Evolutionary conservation across 345 rosid genomes (phyloP), one percentile per base, ranked within the genome.

Genomic region (Populus pruinosa): DNA sequence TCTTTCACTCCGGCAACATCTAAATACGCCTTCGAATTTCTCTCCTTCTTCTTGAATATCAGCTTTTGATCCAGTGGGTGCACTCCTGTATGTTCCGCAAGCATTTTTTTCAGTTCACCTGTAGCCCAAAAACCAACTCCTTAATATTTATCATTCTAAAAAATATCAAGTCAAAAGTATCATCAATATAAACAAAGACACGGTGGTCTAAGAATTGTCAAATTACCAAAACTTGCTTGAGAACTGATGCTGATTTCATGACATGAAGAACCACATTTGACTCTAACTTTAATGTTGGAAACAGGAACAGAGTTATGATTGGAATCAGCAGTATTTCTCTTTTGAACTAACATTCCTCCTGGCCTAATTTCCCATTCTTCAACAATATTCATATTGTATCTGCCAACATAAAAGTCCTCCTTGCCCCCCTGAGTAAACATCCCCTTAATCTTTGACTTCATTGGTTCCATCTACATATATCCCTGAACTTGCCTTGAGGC

Each of bases 311-410:
- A 49, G 64, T 59, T 77, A 25, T 77, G 75, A 73, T 69, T 53
- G 63, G 77, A 62, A 62, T 68, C 61, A 29, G 81, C 61, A 21
- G 81, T 21, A 43, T 70, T 74, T 74, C 84, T 69, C 62, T 63
- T 81, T 38, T 81, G 84, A 29, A 81, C 84, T 49, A 81, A 29
- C 84, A 81, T 81, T 53, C 84, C 84, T 25, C 84, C 80, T 8
- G 84, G 84, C 56, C 84, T 77, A 1, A 81, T 20, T 27, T 81
- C 84, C 78, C 75, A 63, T 27, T 81, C 72, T 11, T 70, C 79
- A 53, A 6, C 47, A 43, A 27, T 67, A 49, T 41, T 43, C 64
- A 41, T 66, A 2, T 62, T 66, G 12, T 23, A 39, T 53, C 65
- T 41, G 59, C 53, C 23, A 41, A 20, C 72, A 11, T 18, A 65